Percentiles rank a stretch among this genome's conserved stretches.
These are phyloP conservation scores for Capronia epimyces DNA, from an alignment of 2,329 filamentous ascomycete genomes.

Conservation along the genomic window DNA sequence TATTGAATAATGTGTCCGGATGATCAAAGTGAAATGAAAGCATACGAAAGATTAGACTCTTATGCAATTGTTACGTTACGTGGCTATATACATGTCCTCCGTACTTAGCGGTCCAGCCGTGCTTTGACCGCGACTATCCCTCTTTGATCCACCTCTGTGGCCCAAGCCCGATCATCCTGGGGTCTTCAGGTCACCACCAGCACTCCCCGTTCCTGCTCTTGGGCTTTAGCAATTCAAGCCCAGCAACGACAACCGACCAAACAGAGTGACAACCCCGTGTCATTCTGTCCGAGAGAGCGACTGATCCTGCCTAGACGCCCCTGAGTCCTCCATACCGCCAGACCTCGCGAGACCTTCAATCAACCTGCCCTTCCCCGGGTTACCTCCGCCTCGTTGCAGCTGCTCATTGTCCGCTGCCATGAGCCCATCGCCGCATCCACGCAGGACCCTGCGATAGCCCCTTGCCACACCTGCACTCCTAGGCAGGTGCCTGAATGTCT, in stretches of 20 bases:
- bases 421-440: conserved; percentile 9
- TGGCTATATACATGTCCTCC: too few relatives aligned
- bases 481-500: conserved; percentile 26
- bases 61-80: too few relatives aligned
- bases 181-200: too few relatives aligned
- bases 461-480: conserved; percentile 19
- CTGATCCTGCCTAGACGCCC: too few relatives aligned
- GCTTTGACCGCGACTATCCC: not conserved
- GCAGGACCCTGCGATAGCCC: conserved; percentile 24
- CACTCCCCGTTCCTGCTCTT: not conserved
- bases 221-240: not conserved
- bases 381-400: not conserved
- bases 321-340: not conserved
- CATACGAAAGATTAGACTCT: too few relatives aligned
- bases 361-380: not conserved
- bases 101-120: not conserved
- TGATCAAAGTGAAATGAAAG: too few relatives aligned
- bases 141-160: not conserved
- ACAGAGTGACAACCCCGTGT: too few relatives aligned
- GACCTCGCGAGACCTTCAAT: too few relatives aligned
- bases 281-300: too few relatives aligned
- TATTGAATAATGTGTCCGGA: too few relatives aligned
- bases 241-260: not conserved
- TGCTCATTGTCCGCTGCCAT: conserved; percentile 9
- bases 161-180: not conserved